Percentiles rank a stretch among this genome's conserved stretches.
phyloP scores from a whole-genome alignment of 140 eudicot species.

The Senecio squalidus region DNA sequence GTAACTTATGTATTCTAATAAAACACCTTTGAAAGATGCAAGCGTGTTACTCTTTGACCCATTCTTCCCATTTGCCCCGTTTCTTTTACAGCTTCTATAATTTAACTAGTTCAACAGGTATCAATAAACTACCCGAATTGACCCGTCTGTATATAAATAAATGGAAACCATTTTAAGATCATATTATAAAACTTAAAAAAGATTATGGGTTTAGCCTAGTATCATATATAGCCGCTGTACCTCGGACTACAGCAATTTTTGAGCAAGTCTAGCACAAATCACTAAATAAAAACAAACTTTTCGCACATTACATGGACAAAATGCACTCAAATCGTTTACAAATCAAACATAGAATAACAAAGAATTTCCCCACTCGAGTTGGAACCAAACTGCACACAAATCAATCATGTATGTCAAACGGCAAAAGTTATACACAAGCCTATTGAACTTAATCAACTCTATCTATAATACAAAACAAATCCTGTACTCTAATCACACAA shows the following conservation, averaged over 20 bases:
- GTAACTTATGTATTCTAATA: no score
- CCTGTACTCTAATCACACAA: conserved; percentile 15
- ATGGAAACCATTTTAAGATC: no score
- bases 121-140: not conserved
- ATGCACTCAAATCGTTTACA: not conserved
- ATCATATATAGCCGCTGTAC: no score
- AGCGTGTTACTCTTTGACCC: not conserved
- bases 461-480: conserved; percentile 3
- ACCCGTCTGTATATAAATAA: not conserved
- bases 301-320: not conserved
- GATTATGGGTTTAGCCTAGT: no score
- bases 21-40: no score
- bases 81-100: not conserved
- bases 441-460: not conserved
- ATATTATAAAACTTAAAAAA: no score
- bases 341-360: not conserved
- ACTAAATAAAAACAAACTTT: conserved; percentile 7
- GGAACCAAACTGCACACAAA: conserved; percentile 4
- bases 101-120: not conserved
- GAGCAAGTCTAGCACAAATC: not conserved
- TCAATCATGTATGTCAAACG: not conserved
- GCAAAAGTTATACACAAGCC: conserved; percentile 3
- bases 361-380: not conserved
- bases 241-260: not conserved
- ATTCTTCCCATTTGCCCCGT: not conserved